Evolutionary conservation across 2,329 filamentous ascomycete species (phyloP).

Genomic region (Trichoderma sp.): DNA sequence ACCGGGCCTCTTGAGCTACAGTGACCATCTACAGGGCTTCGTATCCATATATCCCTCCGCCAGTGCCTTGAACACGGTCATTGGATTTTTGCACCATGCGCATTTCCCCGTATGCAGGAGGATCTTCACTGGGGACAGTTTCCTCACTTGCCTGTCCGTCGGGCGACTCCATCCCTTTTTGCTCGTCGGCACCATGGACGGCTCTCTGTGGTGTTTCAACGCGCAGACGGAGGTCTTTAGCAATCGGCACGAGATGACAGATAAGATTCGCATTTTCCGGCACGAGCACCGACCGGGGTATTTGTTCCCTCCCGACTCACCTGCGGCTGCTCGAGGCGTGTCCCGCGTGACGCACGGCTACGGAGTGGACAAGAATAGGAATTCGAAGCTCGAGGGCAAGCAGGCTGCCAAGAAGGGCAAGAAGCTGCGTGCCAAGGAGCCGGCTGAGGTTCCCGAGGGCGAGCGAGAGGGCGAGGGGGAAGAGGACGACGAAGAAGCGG

Average conservation of each 20-base stretch:
- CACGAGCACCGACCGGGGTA: slow-evolving; percentile 53
- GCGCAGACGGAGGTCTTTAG: slow-evolving; percentile 44
- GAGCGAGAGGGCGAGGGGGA: slow-evolving; percentile 38
- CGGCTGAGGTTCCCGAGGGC: slow-evolving; percentile 38
- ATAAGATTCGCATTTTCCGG: slow-evolving; percentile 50
- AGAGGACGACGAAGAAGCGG: slow-evolving; percentile 41
- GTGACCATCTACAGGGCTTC: slow-evolving; percentile 59
- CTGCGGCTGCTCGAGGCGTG: slow-evolving; percentile 46
- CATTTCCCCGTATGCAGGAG: slow-evolving; percentile 57
- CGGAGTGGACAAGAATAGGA: slow-evolving; percentile 52
- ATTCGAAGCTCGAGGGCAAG: slow-evolving; percentile 47
- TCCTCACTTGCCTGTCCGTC: slow-evolving; percentile 53
- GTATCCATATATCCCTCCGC: slow-evolving; percentile 56
- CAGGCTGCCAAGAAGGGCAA: slow-evolving; percentile 43
- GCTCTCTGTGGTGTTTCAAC: slow-evolving; percentile 54
- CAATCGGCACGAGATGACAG: slow-evolving; percentile 39
- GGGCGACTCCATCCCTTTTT: slow-evolving; percentile 57
- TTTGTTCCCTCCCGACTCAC: slow-evolving; percentile 37
- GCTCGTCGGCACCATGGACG: slow-evolving; percentile 57
- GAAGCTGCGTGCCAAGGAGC: slow-evolving; percentile 43
- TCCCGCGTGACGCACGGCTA: slow-evolving; percentile 58
- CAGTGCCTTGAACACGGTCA: slow-evolving; percentile 54
- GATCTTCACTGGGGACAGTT: slow-evolving; percentile 54
- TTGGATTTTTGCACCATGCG: slow-evolving; percentile 56
- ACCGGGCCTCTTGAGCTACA: slow-evolving; percentile 57